Evolutionary conservation across 1,284 basidiomycete species (phyloP), one percentile per base, ranked within the genome.

Genomic region (Rhodotorula mucilaginosa): DNA sequence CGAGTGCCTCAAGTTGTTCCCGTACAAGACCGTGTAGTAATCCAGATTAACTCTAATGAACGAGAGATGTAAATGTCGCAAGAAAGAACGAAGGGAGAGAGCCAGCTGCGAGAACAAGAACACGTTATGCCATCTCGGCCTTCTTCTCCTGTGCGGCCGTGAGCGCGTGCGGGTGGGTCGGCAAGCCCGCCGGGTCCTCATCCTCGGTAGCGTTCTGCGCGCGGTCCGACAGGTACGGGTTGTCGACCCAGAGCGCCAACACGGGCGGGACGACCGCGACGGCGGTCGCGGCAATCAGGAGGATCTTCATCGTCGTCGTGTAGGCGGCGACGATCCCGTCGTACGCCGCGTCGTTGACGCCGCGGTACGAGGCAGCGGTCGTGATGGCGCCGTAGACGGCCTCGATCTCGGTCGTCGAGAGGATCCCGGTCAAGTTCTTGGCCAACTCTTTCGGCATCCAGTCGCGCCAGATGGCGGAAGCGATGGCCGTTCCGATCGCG

Each of bases 401-500:
- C 10, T 71, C 72, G 58, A 75, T 69, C 59, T 72, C 72, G 6
- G 71, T 69, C 34, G 65, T 63, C n/a, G 69, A 65, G 65, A 77
- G 54, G 44, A 71, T 66, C 6, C 69, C 68, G 23, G 72, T 49
- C 46, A 76, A 62, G 56, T 76, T 65, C 51, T 73, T 51, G 6
- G 44, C 59, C 51, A 80, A 75, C 29, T 76, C 57, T 26, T 47
- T 64, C 0, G 72, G 75, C 67, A 80, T 75, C 51, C 67, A 71
- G 46, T 74, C 48, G 3, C 69, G 67, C 80, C 80, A 80, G 58
- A 79, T 58, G 46, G 86, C 84, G 1, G 79, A 77, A 12, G 80
- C 84, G 47, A 89, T 84, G 12, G 88, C 88, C 39, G 83, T 85
- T n/a, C 90, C 62, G 26, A 90, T 84, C 1, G 87, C 86, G 26